Evolutionary conservation across 306 rosid genomes (phyloP), one percentile per base, ranked within the genome.

Genomic region (Malus orientalis): DNA sequence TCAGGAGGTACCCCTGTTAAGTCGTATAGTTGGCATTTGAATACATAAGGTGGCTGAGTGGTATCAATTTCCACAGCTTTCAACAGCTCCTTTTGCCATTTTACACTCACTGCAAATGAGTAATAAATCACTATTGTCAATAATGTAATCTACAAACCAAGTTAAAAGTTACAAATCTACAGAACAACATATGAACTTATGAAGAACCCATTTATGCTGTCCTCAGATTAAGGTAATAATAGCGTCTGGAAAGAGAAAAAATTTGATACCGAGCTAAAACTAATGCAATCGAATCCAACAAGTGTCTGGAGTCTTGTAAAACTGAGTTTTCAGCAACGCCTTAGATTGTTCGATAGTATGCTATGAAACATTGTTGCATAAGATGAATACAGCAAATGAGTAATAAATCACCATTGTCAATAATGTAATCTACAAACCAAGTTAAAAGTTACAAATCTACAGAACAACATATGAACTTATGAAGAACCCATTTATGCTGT

Each of bases 1-100:
- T 92, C 98, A 40, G 98, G 97, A 84, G 98, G 96, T 4, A 96
- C 99, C 64, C 98, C 99, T 0, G 99, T 96, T 79, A 96, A 87
- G 88, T 91, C 98, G 73, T 55, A 96, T 84, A 96, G 81, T 78
- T 96, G 99, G 86, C 97, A 88, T 87, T 96, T 96, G 82, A 96
- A 96, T 74, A 96, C 97, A 81, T 83, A 85, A 30, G 99, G 91
- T 45, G 98, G 84, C 87, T 92, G 97, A 65, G 85, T 85, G 59
- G 98, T 91, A 83, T 96, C 97, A 70, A 96, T 83, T 84, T 96
- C 98, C 72, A 96, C 97, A 73, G 76, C 91, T 80, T 80, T 82
- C 71, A 89, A 81, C 76, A 91, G 80, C 87, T 92, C 96, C 83
- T 91, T 96, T 78, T 92, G 98, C 99, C 99, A 96, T 85, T 89